phyloP scores from a whole-genome alignment of 2,329 filamentous ascomycete species.

The Stachybotrys elegans region DNA sequence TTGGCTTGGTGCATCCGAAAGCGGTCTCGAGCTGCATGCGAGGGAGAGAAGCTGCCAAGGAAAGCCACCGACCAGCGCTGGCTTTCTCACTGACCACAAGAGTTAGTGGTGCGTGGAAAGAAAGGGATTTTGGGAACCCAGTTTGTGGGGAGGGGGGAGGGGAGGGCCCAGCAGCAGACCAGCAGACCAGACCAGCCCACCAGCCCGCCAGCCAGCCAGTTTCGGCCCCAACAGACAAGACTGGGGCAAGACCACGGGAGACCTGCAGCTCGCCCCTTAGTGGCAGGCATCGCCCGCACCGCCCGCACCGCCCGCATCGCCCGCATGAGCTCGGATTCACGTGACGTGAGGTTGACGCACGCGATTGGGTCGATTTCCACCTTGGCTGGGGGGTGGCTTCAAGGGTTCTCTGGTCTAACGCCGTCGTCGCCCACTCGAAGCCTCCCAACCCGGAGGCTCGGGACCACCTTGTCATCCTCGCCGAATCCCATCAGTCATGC shows the following conservation, averaged over 20 bases:
- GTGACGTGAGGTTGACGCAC: slow-evolving; percentile 27
- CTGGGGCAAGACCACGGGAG: slow-evolving; percentile 22
- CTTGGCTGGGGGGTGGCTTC: slow-evolving; percentile 22
- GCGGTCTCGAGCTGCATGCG: no score
- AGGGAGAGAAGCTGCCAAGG: no score
- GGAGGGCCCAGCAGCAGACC: no score
- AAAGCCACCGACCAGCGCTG: no score
- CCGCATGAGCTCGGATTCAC: slow-evolving; percentile 29
- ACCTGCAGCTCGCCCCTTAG: slow-evolving; percentile 25
- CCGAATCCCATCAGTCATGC: no score
- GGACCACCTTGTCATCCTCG: neutral
- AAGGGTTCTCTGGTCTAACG: slow-evolving; percentile 9
- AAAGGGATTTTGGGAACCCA: no score
- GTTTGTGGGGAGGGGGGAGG: no score
- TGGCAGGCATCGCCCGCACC: slow-evolving; percentile 25
- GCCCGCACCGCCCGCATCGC: slow-evolving; percentile 28
- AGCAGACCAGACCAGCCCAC: no score
- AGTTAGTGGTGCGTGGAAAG: no score
- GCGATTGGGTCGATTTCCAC: slow-evolving; percentile 34
- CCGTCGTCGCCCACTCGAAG: slow-evolving; percentile 6
- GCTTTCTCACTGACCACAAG: no score
- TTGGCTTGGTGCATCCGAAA: no score
- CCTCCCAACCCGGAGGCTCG: neutral
- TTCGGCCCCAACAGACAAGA: slow-evolving; percentile 18
- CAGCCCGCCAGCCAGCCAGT: no score